phyloP scores from a whole-genome alignment of 192 early-diverging fungal species.

The Phlyctochytrium planicorne region DNA sequence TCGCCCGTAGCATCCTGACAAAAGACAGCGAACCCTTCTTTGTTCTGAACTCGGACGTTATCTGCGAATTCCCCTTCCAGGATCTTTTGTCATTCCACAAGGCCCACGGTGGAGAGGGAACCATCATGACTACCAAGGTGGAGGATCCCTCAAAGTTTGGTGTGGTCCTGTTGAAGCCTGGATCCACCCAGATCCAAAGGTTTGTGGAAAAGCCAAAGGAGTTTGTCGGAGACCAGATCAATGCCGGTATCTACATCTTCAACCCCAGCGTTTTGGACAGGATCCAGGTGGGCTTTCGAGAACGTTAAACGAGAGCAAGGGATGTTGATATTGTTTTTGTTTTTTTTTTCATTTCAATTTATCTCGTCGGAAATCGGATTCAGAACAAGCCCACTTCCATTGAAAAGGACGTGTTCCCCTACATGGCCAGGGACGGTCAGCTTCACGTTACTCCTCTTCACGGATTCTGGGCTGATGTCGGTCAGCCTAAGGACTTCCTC shows the following conservation, averaged over 20 bases:
- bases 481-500: conserved; percentile 98
- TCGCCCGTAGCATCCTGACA: conserved; percentile 86
- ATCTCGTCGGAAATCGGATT: neutral
- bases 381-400: conserved; percentile 94
- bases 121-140: conserved; percentile 94
- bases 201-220: conserved; percentile 98
- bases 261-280: conserved; percentile 86
- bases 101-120: conserved; percentile 90
- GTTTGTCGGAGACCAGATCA: conserved; percentile 97
- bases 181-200: conserved; percentile 75
- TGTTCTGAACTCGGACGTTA: conserved; percentile 98
- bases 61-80: conserved; percentile 97
- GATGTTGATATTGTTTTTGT: neutral
- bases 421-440: conserved; percentile 81
- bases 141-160: conserved; percentile 99
- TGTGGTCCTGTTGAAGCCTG: conserved; percentile 85
- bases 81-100: conserved; percentile 87
- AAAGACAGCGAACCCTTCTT: conserved; percentile 93
- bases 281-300: conserved; percentile 68
- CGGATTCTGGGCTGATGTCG: conserved; percentile 99
- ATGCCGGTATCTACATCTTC: conserved; percentile 99
- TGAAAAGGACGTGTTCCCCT: conserved; percentile 96
- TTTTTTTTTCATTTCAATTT: conserved; percentile 4
- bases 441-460: conserved; percentile 92
- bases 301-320: too few species aligned